These are phyloP conservation scores for Sclerotinia subarctica DNA, from an alignment of 2,329 filamentous ascomycete species.

Conservation along the genomic window DNA sequence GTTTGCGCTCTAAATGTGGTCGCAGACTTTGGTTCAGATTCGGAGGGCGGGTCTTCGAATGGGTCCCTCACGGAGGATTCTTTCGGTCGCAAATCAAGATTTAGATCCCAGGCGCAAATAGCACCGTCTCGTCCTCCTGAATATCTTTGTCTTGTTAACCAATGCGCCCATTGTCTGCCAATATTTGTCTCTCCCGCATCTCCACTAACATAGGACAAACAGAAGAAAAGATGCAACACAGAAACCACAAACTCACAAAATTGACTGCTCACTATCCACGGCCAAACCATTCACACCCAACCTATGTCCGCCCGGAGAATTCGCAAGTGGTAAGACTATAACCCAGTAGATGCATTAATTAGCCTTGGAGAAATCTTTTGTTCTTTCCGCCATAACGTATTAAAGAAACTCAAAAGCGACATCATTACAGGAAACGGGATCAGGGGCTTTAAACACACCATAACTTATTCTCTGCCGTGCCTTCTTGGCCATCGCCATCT, in stretches of 20 bases:
- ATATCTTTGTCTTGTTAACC: conserved; percentile 58
- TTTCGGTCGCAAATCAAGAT: conserved; percentile 57
- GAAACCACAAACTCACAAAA: conserved; percentile 59
- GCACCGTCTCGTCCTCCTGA: conserved; percentile 93
- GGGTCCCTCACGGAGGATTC: conserved; percentile 30
- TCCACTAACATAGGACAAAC: conserved; percentile 19
- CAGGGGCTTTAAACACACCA: conserved; percentile 45
- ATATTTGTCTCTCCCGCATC: not conserved
- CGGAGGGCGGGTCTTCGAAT: conserved; percentile 36
- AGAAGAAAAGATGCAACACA: not conserved
- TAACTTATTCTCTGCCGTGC: conserved; percentile 69
- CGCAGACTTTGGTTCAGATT: conserved; percentile 44
- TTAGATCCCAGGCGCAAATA: conserved; percentile 92
- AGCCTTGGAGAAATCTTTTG: conserved; percentile 11
- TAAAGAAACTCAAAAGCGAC: not conserved
- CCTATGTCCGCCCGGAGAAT: conserved; percentile 78
- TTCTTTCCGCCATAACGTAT: not conserved
- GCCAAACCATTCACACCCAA: conserved; percentile 94
- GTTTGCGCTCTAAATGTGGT: conserved; percentile 60
- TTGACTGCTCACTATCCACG: conserved; percentile 76
- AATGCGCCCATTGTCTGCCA: conserved; percentile 22
- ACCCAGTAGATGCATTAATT: not conserved
- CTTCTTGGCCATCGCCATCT: conserved; percentile 59
- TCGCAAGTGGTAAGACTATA: conserved; percentile 67
- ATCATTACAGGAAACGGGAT: not conserved